Percentiles rank a stretch among this genome's conserved stretches.
Evolutionary conservation across 83 land plant species (phyloP).

Genomic region (Picea abies): DNA sequence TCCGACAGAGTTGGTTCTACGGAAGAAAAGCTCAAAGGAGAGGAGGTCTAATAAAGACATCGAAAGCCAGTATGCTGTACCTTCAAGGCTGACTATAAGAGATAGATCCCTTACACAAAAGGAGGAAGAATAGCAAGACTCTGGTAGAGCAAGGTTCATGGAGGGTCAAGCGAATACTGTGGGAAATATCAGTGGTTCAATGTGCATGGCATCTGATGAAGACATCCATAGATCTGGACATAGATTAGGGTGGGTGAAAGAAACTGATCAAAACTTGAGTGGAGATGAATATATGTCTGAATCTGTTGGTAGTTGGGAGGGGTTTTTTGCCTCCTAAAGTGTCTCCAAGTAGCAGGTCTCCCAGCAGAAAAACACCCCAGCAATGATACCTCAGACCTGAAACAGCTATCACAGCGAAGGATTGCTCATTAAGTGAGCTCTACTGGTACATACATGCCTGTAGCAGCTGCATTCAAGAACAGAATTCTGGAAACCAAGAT

Average conservation of each 20-base stretch:
- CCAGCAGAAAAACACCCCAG: no score
- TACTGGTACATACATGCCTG: no score
- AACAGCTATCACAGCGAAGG: no score
- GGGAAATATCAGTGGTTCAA: constrained; percentile 6
- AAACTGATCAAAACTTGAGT: not conserved
- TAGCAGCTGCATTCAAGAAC: no score
- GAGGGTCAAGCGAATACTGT: not conserved
- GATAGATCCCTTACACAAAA: constrained; percentile 40
- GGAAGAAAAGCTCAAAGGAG: constrained; percentile 93
- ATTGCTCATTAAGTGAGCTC: no score
- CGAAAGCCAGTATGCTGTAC: constrained; percentile 75
- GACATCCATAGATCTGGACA: not conserved
- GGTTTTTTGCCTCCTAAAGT: no score
- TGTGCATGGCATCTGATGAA: constrained; percentile 4
- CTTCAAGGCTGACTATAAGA: constrained; percentile 79
- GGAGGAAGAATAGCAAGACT: constrained; percentile 30
- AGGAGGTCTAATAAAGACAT: constrained; percentile 79
- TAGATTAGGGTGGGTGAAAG: not conserved
- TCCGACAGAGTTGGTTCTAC: constrained; percentile 72
- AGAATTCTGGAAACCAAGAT: no score
- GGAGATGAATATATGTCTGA: constrained; percentile 1
- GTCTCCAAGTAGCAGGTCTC: no score
- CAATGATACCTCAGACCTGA: no score
- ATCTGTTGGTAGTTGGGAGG: no score
- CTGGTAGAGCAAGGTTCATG: constrained; percentile 8